Conservation (phyloP, 768 basidiomycete species). For the Boletus eberwhitei region DNA sequence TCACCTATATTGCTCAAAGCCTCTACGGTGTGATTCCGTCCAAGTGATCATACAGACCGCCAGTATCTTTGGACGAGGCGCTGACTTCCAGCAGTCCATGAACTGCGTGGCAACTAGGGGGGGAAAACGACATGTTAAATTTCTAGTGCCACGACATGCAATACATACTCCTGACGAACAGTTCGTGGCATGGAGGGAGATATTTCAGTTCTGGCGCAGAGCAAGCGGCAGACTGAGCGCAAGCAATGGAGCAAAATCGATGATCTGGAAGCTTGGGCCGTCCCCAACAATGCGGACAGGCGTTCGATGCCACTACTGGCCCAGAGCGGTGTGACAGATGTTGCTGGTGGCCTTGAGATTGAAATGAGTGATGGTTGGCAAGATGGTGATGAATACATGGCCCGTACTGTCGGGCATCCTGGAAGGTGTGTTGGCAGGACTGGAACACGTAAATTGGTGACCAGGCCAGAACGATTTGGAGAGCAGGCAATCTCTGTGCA, state of each 20-base stretch:
- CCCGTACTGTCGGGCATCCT: not conserved
- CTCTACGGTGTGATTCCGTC: conserved; percentile 2
- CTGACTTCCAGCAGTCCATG: conserved; percentile 4
- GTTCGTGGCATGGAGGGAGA: conserved; percentile 7
- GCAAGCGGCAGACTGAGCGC: conserved; percentile 6
- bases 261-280: conserved; percentile 12
- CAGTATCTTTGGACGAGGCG: conserved; percentile 8
- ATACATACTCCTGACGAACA: conserved; percentile 7
- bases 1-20: conserved; percentile 21
- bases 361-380: too few relatives aligned
- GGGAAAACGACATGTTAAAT: not conserved
- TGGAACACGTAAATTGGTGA: not conserved
- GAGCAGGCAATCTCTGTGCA: too few relatives aligned
- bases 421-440: not conserved
- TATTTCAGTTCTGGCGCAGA: conserved; percentile 16
- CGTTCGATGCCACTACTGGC: not conserved
- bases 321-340: not conserved
- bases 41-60: conserved; percentile 24
- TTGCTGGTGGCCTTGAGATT: not conserved
- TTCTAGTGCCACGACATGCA: not conserved
- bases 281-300: conserved; percentile 19
- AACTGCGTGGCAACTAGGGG: conserved; percentile 14
- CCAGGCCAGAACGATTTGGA: not conserved
- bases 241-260: conserved; percentile 20
- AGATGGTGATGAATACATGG: not conserved